Evolutionary conservation across 805 yeast species (phyloP), one percentile per base, ranked within the genome.

Genomic region (Candida xiaguanensis): DNA sequence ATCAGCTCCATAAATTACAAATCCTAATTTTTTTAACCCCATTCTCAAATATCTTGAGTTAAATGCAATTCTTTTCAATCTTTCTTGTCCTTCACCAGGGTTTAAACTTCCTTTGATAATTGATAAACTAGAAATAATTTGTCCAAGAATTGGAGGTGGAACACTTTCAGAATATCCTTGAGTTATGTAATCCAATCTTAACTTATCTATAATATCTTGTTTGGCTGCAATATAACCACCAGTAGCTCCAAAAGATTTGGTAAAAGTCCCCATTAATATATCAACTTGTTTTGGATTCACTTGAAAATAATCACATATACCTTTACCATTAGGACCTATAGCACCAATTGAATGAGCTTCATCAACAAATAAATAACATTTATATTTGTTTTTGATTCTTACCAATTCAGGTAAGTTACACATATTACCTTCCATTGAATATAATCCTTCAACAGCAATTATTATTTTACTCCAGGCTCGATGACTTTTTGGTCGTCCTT

Each of bases 261-360:
- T 95, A 41, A 93, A 77, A 6, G 99, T 93, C 35, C 99, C 99
- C 99, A 93, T 93, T 49, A 93, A 65, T 45, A 93, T 68, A 64
- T 93, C 99, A 41, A 93, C 71, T 31, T 77, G 77, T 9, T 65
- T 58, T 28, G 98, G 91, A 47, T 80, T 75, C 34, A 93, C 77
- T 39, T 82, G 83, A 60, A 85, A 93, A 65, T 87, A 86, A 56
- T 93, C 98, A 67, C 97, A 90, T 25, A 93, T 84, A 56, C 99
- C 99, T 56, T 85, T 81, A 33, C 99, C 99, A 38, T 66, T 65
- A 31, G 95, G 93, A 20, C 99, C 99, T 65, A 93, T 74, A 13
- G 99, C 99, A 53, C 99, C 99, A 54, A 93, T 84, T 5, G 98
- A 91, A 63, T 93, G 99, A 11, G 99, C 99, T 63, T 93, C 99